phyloP scores from a whole-genome alignment of 257 asterid genomes.

The Solanum pennellii region DNA sequence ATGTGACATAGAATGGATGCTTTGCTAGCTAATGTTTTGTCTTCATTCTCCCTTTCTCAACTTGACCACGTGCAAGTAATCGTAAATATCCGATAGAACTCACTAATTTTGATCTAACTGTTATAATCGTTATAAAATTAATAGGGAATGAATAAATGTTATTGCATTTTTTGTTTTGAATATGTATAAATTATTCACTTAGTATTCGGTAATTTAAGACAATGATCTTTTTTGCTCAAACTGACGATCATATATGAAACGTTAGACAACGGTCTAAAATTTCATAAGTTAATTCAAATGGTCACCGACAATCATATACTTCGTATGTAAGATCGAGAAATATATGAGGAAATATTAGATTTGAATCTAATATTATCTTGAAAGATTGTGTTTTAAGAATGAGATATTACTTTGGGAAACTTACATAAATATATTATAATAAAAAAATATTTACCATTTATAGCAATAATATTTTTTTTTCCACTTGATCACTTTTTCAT shows the following conservation, averaged over 20 bases:
- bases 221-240: not conserved
- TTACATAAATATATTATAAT: too few species aligned
- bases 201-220: not conserved
- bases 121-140: not conserved
- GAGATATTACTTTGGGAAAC: not conserved
- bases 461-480: too few species aligned
- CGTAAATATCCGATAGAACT: accelerated
- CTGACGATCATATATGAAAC: accelerated
- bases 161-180: not conserved
- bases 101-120: not conserved
- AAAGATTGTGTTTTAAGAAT: not conserved
- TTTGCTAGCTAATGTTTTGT: not conserved
- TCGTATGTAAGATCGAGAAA: not conserved
- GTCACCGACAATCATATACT: not conserved
- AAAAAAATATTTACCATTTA: too few species aligned
- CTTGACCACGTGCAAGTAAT: not conserved
- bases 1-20: not conserved
- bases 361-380: not conserved
- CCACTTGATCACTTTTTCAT: too few species aligned
- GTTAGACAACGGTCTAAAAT: not conserved
- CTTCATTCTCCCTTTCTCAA: not conserved
- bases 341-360: not conserved
- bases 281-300: not conserved
- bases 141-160: not conserved
- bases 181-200: not conserved